These are phyloP conservation scores for Aspergillus candidus DNA, from an alignment of 2,329 filamentous ascomycete species.

Conservation along the genomic window DNA sequence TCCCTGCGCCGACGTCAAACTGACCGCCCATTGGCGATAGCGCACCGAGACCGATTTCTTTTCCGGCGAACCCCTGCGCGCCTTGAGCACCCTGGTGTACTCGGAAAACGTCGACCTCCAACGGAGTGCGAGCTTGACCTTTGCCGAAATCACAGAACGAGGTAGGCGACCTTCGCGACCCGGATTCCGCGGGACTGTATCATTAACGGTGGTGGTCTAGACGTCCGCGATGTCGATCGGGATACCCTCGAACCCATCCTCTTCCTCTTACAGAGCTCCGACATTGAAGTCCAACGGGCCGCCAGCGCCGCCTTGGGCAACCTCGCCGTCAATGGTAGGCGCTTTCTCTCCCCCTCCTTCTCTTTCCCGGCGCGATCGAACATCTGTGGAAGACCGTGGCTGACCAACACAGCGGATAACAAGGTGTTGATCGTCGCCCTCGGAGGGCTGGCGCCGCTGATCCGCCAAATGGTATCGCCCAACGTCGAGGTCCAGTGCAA, in stretches of 20 bases:
- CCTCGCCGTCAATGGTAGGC: constrained; percentile 84
- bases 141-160: constrained; percentile 97
- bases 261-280: constrained; percentile 86
- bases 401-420: constrained; percentile 74
- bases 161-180: constrained; percentile 48
- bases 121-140: constrained; percentile 93
- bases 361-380: background rate
- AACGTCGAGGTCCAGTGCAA: constrained; percentile 99
- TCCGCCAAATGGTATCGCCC: constrained; percentile 94
- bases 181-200: background rate
- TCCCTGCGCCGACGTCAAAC: constrained; percentile 2
- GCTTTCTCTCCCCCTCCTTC: constrained; percentile 7
- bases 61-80: constrained; percentile 85
- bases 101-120: constrained; percentile 98
- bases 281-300: constrained; percentile 94
- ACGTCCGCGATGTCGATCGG: constrained; percentile 92
- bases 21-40: constrained; percentile 45
- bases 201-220: constrained; percentile 42
- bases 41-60: constrained; percentile 98
- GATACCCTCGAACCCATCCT: constrained; percentile 95
- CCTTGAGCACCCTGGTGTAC: constrained; percentile 91
- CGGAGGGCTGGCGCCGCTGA: constrained; percentile 82
- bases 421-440: constrained; percentile 94
- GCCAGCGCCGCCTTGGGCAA: constrained; percentile 95
- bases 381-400: constrained; percentile 17